Evolutionary conservation across 2,329 filamentous ascomycete genomes (phyloP), one percentile per base, ranked within the genome.

Genomic region (Lecanicillium sp.): DNA sequence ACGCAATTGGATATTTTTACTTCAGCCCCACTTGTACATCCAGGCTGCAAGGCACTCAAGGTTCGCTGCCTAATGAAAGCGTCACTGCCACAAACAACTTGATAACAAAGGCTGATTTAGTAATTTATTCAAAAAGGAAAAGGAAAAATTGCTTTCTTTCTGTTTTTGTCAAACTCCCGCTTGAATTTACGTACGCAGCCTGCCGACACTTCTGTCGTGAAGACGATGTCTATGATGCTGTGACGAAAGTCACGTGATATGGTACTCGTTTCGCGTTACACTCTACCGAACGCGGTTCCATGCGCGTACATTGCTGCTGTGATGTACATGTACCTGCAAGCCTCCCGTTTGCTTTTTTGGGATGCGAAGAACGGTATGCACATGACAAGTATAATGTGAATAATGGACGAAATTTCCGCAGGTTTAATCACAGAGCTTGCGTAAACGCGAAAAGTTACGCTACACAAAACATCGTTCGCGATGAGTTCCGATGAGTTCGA

Each of bases 401-500:
- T 8, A 5, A 42, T 39, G 23, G 6, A 10, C 19, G n/a, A n/a
- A n/a, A n/a, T n/a, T n/a, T n/a, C n/a, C n/a, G n/a, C n/a, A n/a
- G n/a, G n/a, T n/a, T n/a, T n/a, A n/a, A n/a, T n/a, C n/a, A n/a
- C n/a, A n/a, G n/a, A n/a, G n/a, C n/a, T n/a, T n/a, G n/a, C n/a
- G n/a, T n/a, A n/a, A n/a, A n/a, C n/a, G n/a, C n/a, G n/a, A 21
- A 14, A 36, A 46, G 30, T 45, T 10, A 10, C 17, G 9, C 27
- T 23, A 17, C 33, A 17, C 32, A 30, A 33, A 11, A 37, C 14
- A 17, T 35, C 51, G 36, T 26, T 44, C 44, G 56, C 38, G 38
- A 78, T 78, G 76, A 73, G 78, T 51, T 73, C 68, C 51, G 79
- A 85, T 54, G 79, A 83, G 38, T 85, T 80, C 58, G 80, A 81